Evolutionary conservation across 1,284 basidiomycete species (phyloP), one percentile per base, ranked within the genome.

Genomic region (Thecaphora thlaspeos): DNA sequence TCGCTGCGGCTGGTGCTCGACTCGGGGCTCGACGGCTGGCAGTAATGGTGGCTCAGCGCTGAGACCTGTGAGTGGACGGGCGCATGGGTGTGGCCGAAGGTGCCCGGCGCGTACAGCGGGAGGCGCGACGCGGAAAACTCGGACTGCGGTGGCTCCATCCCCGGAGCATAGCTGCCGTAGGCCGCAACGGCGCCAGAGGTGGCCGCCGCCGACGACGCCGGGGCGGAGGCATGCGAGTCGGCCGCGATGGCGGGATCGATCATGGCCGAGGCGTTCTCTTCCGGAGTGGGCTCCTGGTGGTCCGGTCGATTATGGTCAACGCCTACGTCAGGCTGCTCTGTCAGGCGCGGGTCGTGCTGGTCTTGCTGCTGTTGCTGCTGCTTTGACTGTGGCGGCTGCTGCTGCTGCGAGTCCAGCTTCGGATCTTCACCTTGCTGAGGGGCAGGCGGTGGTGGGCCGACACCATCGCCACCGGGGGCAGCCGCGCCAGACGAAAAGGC

Each of bases 21-120:
- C 56, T 70, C 68, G 47, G 68, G 68, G 39, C 66, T 68, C 18
- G 65, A 61, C 4, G 68, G 61, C 48, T 68, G 65, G 42, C 57
- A 55, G 56, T 66, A 48, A 48, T 60, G 55, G 17, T 57, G 55
- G 22, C 62, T 60, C 23, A 62, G 55, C 3, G 63, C 63, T 42
- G 63, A 59, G n/a, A 66, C 59, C 8, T 55, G 55, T 48, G 63
- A 61, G 63, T 66, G 63, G 51, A 66, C 55, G 42, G 63, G 58
- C 48, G 51, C 26, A n/a, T 34, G 55, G 49, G 58, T 51, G 55
- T 40, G 15, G 38, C 9, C 21, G 18, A 17, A 14, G 1, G 2
- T 21, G 21, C 17, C 21, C 7, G 17, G 21, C 22, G 21, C 24
- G 40, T 41, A 19, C n/a, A 19, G 17, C 40, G 40, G 21, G 12